A percentile compares a stretch with the other conserved stretches of the same genome.
These are phyloP conservation scores for Auxenochlorella protothecoides DNA, from an alignment of 139 green algal genomes.

Conservation along the genomic window DNA sequence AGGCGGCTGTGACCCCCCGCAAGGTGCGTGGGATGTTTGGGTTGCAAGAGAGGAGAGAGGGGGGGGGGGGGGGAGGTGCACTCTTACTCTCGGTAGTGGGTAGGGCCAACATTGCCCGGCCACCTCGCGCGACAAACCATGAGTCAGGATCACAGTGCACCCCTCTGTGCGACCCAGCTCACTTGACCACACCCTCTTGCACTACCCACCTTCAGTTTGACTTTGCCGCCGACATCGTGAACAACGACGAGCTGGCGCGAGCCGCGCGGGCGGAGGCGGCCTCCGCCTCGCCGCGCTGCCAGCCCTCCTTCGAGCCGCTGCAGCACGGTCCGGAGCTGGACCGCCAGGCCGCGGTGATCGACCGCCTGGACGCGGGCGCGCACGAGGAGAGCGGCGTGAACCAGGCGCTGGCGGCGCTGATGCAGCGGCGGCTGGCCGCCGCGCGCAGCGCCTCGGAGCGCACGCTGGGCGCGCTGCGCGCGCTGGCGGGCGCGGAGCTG, in stretches of 20 bases:
- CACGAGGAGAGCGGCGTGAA: slow-evolving; percentile 37
- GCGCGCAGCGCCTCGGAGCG: slow-evolving; percentile 22
- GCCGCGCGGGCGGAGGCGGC: slow-evolving; percentile 19
- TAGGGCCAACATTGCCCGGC: too few relatives aligned
- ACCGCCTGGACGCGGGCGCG: slow-evolving; percentile 26
- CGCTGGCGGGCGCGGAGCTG: slow-evolving; percentile 25
- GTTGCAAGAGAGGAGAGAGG: not conserved
- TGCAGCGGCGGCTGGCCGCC: slow-evolving; percentile 25
- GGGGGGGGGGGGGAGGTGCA: not conserved
- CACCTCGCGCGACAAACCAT: too few relatives aligned
- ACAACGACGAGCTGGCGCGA: slow-evolving; percentile 26
- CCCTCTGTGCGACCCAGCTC: slow-evolving; percentile 1
- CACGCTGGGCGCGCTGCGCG: slow-evolving; percentile 35
- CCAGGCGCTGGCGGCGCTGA: slow-evolving; percentile 23
- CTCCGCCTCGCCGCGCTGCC: not conserved
- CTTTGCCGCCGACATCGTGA: slow-evolving; percentile 31
- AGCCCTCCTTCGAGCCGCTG: not conserved
- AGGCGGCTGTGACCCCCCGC: not conserved
- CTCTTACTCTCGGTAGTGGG: too few relatives aligned
- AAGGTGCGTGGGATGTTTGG: not conserved
- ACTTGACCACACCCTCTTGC: not conserved
- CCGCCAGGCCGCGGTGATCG: slow-evolving; percentile 19
- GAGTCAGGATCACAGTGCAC: too few relatives aligned
- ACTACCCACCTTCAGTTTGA: slow-evolving; percentile 12
- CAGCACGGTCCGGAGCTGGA: slow-evolving; percentile 27